Conservation (phyloP, 805 yeast species). For the Hanseniaspora thailandica region DNA sequence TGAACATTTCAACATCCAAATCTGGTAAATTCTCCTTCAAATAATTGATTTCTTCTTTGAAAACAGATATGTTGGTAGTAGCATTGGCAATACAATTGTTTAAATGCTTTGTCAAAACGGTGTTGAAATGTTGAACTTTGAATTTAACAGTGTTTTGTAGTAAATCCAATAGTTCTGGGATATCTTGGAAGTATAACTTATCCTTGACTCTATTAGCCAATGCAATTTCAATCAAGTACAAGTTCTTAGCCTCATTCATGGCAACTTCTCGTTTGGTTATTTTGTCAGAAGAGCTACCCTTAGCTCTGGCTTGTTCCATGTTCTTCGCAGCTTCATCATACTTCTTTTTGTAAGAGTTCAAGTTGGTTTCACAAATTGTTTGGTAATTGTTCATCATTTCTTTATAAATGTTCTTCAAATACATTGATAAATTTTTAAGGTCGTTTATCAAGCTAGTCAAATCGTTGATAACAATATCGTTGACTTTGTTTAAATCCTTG, state of each 20-base stretch:
- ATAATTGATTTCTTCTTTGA: slow-evolving; percentile 47
- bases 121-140: slow-evolving; percentile 60
- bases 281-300: slow-evolving; percentile 53
- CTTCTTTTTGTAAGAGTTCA: slow-evolving; percentile 37
- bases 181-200: slow-evolving; percentile 81
- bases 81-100: slow-evolving; percentile 27
- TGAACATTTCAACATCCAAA: slow-evolving; percentile 79
- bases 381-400: slow-evolving; percentile 44
- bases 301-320: slow-evolving; percentile 71
- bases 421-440: neutral
- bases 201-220: slow-evolving; percentile 86
- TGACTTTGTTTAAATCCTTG: neutral
- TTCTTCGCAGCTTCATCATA: slow-evolving; percentile 71
- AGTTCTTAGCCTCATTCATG: slow-evolving; percentile 82
- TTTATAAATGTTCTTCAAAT: slow-evolving; percentile 37
- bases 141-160: slow-evolving; percentile 75
- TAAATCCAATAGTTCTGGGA: slow-evolving; percentile 80
- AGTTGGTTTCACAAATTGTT: slow-evolving; percentile 9
- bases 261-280: slow-evolving; percentile 53
- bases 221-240: slow-evolving; percentile 65
- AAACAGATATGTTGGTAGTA: slow-evolving; percentile 39
- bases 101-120: slow-evolving; percentile 27
- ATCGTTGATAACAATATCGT: slow-evolving; percentile 6
- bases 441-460: slow-evolving; percentile 1
- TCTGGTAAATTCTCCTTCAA: slow-evolving; percentile 59